Base-by-base conservation (phyloP, 306 rosid genomes). In the Fragaria nilgerrensis region DNA sequence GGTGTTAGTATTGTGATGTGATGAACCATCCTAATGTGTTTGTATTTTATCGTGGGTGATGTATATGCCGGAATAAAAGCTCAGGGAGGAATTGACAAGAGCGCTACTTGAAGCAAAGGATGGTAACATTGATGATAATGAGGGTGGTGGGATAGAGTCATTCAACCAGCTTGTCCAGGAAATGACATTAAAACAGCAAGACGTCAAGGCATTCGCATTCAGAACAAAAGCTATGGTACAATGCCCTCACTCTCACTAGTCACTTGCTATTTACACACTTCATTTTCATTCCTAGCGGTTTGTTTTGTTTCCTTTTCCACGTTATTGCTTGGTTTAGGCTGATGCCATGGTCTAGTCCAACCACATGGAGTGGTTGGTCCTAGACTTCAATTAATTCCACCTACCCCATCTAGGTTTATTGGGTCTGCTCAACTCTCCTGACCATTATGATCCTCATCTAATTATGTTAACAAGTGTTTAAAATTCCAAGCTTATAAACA, bases 151-250 rank as follows among this genome's bases (percentile, higher is more conserved):
- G 62, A 83, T 79, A 6, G 89, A 73, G 70, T 91, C 98, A n/a
- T 91, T 94, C 84, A 83, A 91, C 78, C 88, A 94, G 75, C 96
- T 94, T 79, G 94, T 94, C 63, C 87, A 80, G 75, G 97, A 90
- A 70, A 81, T 91, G 89, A 80, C 86, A 29, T 83, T 90, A 9
- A 88, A 82, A 34, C 77, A 68, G 44, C 91, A 86, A 71, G 97
- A 94, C 83, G 81, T 94, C 37, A 86, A 84, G 77, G 87, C 90
- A 56, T 94, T 94, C 84, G 98, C 92, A 76, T 91, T 88, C 85
- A 86, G 84, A 90, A 94, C 92, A 75, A 94, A 91, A 83, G 92
- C 96, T 68, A 86, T 89, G 98, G 98, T 94, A 87, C 47, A 32
- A 15, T 32, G 43, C 50, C 16, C n/a, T 68, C 56, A 10, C 19